phyloP scores from a whole-genome alignment of 345 rosid genomes.

The Camelina neglecta region DNA sequence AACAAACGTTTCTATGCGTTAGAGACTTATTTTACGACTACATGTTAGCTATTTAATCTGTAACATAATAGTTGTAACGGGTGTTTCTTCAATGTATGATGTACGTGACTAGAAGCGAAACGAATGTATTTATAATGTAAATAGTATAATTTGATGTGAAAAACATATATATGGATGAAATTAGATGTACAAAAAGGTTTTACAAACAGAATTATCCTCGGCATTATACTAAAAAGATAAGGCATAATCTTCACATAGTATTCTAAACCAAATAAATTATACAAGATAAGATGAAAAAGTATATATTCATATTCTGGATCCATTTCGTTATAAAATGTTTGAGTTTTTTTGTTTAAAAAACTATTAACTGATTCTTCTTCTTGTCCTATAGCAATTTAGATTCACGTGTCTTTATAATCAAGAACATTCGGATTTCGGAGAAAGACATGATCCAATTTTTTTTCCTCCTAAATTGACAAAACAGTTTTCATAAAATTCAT shows the following conservation, averaged over 20 bases:
- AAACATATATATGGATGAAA: slow-evolving; percentile 9
- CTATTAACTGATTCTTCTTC: slow-evolving; percentile 26
- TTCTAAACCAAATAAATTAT: slow-evolving; percentile 34
- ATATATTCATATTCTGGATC: slow-evolving; percentile 40
- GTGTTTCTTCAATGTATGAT: neutral
- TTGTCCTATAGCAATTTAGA: slow-evolving; percentile 22
- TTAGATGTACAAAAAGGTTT: slow-evolving; percentile 31
- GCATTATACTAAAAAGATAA: slow-evolving; percentile 47
- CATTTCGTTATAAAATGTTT: slow-evolving; percentile 19
- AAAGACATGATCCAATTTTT: slow-evolving; percentile 23
- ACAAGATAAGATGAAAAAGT: slow-evolving; percentile 40
- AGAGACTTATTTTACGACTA: neutral
- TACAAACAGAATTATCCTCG: slow-evolving; percentile 40
- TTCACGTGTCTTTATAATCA: slow-evolving; percentile 38
- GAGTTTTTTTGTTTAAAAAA: neutral
- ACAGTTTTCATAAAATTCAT: slow-evolving; percentile 18
- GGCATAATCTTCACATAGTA: slow-evolving; percentile 40
- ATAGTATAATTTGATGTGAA: neutral
- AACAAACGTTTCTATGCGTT: neutral
- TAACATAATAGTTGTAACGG: neutral
- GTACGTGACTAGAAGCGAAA: slow-evolving; percentile 1
- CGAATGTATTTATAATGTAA: slow-evolving; percentile 11
- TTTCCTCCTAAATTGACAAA: slow-evolving; percentile 18
- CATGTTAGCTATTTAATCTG: neutral
- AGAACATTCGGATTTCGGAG: slow-evolving; percentile 38